Conservation (phyloP, 306 rosid species). For the barrel medic (Medicago truncatula) region DNA sequence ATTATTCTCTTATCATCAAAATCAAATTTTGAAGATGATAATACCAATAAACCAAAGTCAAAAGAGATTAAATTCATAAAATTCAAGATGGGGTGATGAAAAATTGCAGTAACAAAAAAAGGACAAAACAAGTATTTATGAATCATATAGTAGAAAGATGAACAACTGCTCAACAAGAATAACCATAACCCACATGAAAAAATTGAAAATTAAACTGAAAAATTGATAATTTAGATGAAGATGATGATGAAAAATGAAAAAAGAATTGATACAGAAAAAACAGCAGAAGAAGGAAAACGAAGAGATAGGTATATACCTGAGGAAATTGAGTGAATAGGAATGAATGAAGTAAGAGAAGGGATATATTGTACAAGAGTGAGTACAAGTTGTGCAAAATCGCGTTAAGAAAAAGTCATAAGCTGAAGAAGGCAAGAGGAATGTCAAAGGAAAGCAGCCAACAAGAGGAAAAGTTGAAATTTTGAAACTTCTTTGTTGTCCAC, state of each 20-base stretch:
- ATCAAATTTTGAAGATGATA: constrained; percentile 15
- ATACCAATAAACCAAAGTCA: not conserved
- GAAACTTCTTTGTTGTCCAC: constrained; percentile 3
- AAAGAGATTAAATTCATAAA: constrained; percentile 20
- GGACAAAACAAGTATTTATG: not conserved
- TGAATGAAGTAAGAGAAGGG: not conserved
- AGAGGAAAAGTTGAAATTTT: not conserved
- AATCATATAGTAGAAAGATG: constrained; percentile 7
- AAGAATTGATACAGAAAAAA: too few relatives aligned
- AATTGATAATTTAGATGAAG: constrained; percentile 32
- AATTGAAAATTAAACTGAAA: constrained; percentile 29
- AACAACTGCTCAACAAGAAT: constrained; percentile 12
- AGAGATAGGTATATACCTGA: not conserved
- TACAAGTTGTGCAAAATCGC: constrained; percentile 22
- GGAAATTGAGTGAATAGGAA: not conserved
- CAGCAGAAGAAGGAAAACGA: constrained; percentile 2
- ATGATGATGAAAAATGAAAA: constrained; percentile 23
- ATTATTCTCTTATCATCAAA: constrained; percentile 13
- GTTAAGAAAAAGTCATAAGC: constrained; percentile 37
- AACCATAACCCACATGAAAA: constrained; percentile 33
- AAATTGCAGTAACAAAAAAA: not conserved
- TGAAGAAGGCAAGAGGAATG: not conserved
- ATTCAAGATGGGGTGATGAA: constrained; percentile 21
- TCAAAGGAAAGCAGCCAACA: not conserved
- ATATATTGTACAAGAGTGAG: not conserved